A percentile compares a stretch with the other conserved stretches of the same genome.
Conservation (phyloP, 176 grass and related monocot genomes). For the Phyllostachys edulis region DNA sequence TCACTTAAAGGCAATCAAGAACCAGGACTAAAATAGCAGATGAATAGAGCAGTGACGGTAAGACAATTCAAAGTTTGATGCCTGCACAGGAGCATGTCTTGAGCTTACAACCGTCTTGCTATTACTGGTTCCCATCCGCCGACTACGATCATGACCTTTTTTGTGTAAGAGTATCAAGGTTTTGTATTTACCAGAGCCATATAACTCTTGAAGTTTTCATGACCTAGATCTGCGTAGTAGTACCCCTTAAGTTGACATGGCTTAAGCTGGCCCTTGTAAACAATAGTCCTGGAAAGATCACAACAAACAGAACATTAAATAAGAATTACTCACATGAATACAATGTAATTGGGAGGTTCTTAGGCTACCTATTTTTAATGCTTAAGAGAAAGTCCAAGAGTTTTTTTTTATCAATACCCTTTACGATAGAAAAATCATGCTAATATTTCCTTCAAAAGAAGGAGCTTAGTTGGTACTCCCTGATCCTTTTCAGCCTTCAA, state of each 20-base stretch:
- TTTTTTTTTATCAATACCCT: neutral
- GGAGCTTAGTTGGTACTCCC: neutral
- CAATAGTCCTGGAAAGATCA: constrained; percentile 75
- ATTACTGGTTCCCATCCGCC: constrained; percentile 44
- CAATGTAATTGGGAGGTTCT: neutral
- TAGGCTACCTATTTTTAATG: neutral
- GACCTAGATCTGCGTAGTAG: constrained; percentile 92
- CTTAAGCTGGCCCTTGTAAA: constrained; percentile 96
- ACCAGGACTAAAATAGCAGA: constrained; percentile 54
- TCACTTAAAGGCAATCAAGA: constrained; percentile 65
- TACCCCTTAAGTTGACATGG: constrained; percentile 81
- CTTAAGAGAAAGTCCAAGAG: neutral
- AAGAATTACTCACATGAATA: constrained; percentile 25
- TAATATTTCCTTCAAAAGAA: neutral
- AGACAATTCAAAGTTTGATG: constrained; percentile 51
- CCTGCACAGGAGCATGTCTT: constrained; percentile 43
- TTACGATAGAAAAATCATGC: neutral
- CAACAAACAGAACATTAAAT: constrained; percentile 20
- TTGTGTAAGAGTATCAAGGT: constrained; percentile 51
- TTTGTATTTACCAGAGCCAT: constrained; percentile 95
- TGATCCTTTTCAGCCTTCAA: constrained; percentile 16
- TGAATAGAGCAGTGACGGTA: constrained; percentile 48
- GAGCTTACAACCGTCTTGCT: constrained; percentile 55
- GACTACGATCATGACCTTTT: constrained; percentile 41
- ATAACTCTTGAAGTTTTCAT: constrained; percentile 91